Percentiles rank a stretch among this genome's conserved stretches.
Evolutionary conservation across 2,329 filamentous ascomycete species (phyloP).

Genomic region (Colletotrichum sp.): DNA sequence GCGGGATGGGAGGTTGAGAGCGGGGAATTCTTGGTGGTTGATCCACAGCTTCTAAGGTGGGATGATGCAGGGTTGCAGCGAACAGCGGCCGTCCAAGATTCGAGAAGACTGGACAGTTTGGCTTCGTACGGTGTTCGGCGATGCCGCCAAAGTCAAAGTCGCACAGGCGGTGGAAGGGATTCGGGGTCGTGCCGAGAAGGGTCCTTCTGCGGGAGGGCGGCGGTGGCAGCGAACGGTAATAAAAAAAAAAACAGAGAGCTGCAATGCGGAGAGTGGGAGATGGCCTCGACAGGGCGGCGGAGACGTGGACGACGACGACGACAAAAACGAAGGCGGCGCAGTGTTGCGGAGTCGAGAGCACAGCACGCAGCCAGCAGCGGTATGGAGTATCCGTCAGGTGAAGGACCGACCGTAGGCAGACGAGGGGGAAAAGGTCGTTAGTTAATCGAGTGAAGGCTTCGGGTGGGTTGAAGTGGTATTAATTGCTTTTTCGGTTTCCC

Average conservation of each 20-base stretch:
- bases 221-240: neutral
- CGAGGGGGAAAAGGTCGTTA: neutral
- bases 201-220: neutral
- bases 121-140: conserved; percentile 11
- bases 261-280: neutral
- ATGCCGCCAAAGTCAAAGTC: neutral
- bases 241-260: neutral
- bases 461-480: conserved; percentile 1
- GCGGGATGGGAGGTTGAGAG: conserved; percentile 20
- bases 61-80: conserved; percentile 21
- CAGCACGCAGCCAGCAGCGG: neutral
- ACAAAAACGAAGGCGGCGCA: neutral
- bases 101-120: neutral
- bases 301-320: neutral
- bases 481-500: conserved; percentile 13
- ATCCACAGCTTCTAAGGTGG: conserved; percentile 20
- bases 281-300: neutral
- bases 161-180: neutral
- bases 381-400: neutral
- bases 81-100: conserved; percentile 8
- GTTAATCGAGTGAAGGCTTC: neutral
- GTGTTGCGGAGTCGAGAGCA: neutral
- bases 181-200: neutral
- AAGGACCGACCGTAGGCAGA: neutral
- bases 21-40: conserved; percentile 18